Evolutionary conservation across 305 asterid species (phyloP).

Genomic region (Fraxinus xanthoxyloides): DNA sequence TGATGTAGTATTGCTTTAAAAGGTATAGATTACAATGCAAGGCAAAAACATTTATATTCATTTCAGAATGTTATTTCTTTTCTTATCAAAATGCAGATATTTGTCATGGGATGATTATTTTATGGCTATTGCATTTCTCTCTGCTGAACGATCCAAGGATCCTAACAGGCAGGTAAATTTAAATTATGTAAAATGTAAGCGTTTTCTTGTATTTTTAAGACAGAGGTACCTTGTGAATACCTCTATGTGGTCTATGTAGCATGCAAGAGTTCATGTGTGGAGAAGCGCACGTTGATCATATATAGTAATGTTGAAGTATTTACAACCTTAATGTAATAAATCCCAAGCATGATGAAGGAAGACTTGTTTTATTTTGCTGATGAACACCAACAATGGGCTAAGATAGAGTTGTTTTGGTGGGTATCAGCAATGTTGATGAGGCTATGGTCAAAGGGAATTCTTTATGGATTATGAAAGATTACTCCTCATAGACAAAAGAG

Average conservation of each 20-base stretch:
- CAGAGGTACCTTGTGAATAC: background rate
- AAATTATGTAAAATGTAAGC: background rate
- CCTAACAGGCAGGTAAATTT: slow-evolving; percentile 84
- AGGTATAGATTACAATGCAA: background rate
- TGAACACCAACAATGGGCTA: background rate
- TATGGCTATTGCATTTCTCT: slow-evolving; percentile 85
- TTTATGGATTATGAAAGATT: background rate
- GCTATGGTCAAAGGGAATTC: background rate
- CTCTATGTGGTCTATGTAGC: background rate
- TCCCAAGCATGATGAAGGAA: background rate
- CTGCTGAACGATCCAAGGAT: slow-evolving; percentile 89
- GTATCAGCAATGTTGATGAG: background rate
- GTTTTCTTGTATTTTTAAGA: background rate
- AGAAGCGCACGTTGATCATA: background rate
- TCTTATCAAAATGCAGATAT: slow-evolving; percentile 39
- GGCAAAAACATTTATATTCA: background rate
- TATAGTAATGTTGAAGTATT: background rate
- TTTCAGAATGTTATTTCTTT: slow-evolving; percentile 4
- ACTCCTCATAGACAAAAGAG: background rate
- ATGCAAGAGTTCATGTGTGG: background rate
- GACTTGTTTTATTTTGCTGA: background rate
- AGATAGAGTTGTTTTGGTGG: background rate
- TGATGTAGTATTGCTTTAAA: background rate
- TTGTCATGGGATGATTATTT: slow-evolving; percentile 87
- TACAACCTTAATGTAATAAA: background rate